These are phyloP conservation scores for Ophiocordyceps camponoti-saundersi DNA, from an alignment of 2,329 filamentous ascomycete genomes.

Conservation along the genomic window DNA sequence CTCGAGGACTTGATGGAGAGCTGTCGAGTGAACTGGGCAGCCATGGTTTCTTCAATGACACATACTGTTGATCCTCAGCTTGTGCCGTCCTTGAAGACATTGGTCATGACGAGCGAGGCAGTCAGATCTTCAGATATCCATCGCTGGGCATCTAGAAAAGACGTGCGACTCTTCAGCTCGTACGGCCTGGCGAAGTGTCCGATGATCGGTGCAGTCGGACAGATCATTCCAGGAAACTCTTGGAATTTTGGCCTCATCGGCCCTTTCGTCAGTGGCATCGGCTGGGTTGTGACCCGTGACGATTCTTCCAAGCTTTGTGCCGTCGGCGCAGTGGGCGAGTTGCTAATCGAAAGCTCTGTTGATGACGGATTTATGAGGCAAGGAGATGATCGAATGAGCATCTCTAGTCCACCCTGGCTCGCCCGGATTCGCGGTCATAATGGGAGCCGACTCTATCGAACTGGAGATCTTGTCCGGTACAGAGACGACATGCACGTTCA, in stretches of 20 bases:
- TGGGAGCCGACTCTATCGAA: constrained; percentile 21
- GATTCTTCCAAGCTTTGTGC: constrained; percentile 1
- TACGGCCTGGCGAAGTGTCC: constrained; percentile 1
- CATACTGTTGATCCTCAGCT: not conserved
- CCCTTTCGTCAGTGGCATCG: not conserved
- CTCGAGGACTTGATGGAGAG: not conserved
- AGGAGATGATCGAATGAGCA: constrained; percentile 7
- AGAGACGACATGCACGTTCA: constrained; percentile 1
- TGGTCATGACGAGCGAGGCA: not conserved
- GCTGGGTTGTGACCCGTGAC: not conserved
- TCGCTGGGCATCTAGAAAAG: not conserved
- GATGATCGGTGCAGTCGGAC: not conserved
- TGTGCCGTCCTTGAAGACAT: not conserved
- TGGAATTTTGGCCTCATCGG: constrained; percentile 1
- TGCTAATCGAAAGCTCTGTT: constrained; percentile 10
- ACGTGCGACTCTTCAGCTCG: not conserved
- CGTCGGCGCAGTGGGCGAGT: constrained; percentile 8
- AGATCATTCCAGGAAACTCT: not conserved
- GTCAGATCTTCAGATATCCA: not conserved
- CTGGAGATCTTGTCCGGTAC: constrained; percentile 28
- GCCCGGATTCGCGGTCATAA: constrained; percentile 4
- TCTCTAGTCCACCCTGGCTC: constrained; percentile 26
- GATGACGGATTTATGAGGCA: constrained; percentile 9
- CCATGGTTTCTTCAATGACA: constrained; percentile 1
- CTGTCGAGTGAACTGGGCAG: constrained; percentile 1